A percentile compares a stretch with the other conserved stretches of the same genome.
Conservation (phyloP, 2,329 filamentous ascomycete species). For the Diaporthe caulivora region DNA sequence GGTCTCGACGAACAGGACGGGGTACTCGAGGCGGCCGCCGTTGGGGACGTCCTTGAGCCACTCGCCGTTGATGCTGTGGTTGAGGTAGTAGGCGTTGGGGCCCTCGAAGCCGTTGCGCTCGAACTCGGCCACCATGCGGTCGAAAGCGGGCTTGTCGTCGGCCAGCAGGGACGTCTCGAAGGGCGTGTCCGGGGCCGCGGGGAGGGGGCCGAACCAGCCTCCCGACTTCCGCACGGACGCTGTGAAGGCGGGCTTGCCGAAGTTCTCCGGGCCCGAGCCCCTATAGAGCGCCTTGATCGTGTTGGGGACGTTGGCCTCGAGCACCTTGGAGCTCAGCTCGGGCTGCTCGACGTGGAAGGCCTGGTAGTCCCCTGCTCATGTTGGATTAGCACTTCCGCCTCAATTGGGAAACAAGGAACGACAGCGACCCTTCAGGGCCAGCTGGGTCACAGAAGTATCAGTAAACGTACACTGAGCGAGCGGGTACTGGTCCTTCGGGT, state of each 20-base stretch:
- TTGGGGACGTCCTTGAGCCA: conserved; percentile 48
- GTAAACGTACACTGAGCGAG: conserved; percentile 43
- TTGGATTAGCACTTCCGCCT: not conserved
- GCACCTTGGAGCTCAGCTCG: conserved; percentile 42
- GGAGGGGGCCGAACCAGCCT: conserved; percentile 41
- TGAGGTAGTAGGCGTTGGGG: conserved; percentile 50
- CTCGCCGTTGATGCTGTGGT: conserved; percentile 55
- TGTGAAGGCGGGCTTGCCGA: conserved; percentile 32
- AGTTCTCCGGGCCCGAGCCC: not conserved
- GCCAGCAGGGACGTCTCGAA: conserved; percentile 25
- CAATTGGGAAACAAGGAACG: not conserved
- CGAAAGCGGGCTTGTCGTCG: conserved; percentile 40
- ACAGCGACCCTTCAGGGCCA: no score
- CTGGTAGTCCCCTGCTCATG: conserved; percentile 45
- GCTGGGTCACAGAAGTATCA: no score
- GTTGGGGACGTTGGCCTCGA: conserved; percentile 40
- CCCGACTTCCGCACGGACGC: conserved; percentile 35
- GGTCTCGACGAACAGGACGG: conserved; percentile 51
- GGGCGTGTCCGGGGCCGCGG: conserved; percentile 18
- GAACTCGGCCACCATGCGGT: conserved; percentile 47
- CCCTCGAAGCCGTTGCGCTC: conserved; percentile 54
- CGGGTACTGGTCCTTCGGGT: conserved; percentile 57
- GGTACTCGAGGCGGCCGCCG: conserved; percentile 52
- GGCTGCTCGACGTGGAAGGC: conserved; percentile 45
- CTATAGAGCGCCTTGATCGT: conserved; percentile 39